These are phyloP conservation scores for Zymoseptoria tritici DNA, from an alignment of 2,329 filamentous ascomycete genomes.

Conservation along the genomic window DNA sequence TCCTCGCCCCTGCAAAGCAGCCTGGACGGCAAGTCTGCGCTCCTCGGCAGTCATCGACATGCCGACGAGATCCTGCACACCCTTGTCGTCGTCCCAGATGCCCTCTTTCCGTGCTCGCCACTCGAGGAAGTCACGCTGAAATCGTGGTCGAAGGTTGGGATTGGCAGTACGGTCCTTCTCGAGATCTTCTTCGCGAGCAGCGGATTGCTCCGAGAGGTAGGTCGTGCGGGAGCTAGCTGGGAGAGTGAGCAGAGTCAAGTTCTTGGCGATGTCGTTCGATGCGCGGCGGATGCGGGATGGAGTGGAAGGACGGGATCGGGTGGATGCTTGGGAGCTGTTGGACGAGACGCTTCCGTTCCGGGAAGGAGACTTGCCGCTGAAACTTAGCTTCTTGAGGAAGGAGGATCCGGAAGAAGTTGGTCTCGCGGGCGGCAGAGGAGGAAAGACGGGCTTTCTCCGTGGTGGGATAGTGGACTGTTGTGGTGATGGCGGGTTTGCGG, in stretches of 20 bases:
- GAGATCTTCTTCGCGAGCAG: neutral
- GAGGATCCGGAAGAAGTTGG: neutral
- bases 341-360: constrained; percentile 1
- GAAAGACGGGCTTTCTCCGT: neutral
- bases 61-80: neutral
- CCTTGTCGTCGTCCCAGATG: neutral
- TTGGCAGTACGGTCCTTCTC: neutral
- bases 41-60: neutral
- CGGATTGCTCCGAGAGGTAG: neutral
- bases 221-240: neutral
- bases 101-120: neutral
- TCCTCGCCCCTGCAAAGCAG: neutral
- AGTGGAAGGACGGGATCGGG: neutral
- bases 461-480: neutral
- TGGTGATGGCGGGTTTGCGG: neutral
- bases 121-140: neutral
- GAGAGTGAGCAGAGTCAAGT: neutral
- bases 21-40: neutral
- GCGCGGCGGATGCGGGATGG: neutral
- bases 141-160: neutral
- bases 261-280: neutral
- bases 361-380: constrained; percentile 4
- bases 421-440: neutral
- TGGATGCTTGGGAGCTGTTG: neutral
- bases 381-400: constrained; percentile 2